Evolutionary conservation across 2,329 filamentous ascomycete genomes (phyloP), one percentile per base, ranked within the genome.

Genomic region (Fusarium sp.): DNA sequence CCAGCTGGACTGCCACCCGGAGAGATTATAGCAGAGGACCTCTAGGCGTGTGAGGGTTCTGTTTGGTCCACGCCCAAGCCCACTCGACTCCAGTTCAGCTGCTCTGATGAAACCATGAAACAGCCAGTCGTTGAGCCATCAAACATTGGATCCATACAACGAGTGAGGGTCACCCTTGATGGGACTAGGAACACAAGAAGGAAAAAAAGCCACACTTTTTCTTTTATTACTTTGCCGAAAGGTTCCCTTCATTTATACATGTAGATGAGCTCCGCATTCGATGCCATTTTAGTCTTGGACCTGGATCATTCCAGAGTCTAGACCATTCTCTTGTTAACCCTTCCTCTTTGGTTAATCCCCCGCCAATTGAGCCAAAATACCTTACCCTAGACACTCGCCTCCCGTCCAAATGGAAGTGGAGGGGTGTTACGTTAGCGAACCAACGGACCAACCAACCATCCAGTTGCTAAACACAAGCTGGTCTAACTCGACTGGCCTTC

Each of bases 231-330:
- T 30, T 10, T 30, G 9, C 25, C 25, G 47, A 52, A 32, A 54
- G 27, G 47, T 32, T 32, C 27, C 20, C 14, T 20, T 54, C 47
- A 30, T 20, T 32, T 15, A n/a, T 67, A 64, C 15, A 20, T 67
- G 59, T 32, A 54, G 68, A 69, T 69, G 71, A 45, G 40, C 63
- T 67, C 68, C 65, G 52, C 68, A 69, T 74, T 60, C 58, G 59
- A 72, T 43, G 37, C 33, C 37, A 59, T 40, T 32, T 52, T 32
- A 63, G 35, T 32, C 52, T 43, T 40, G 56, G 61, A 58, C 43
- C 33, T 63, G 17, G 52, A 22, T 40, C 65, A 70, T 69, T 69
- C 58, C 32, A 61, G 43, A 63, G 58, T 66, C 35, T 63, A 32
- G 47, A 54, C 47, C 35, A 37, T 37, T 15, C 14, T 17, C 14